phyloP scores from a whole-genome alignment of 1,284 basidiomycete species.

The Chalciporus piperatoides region DNA sequence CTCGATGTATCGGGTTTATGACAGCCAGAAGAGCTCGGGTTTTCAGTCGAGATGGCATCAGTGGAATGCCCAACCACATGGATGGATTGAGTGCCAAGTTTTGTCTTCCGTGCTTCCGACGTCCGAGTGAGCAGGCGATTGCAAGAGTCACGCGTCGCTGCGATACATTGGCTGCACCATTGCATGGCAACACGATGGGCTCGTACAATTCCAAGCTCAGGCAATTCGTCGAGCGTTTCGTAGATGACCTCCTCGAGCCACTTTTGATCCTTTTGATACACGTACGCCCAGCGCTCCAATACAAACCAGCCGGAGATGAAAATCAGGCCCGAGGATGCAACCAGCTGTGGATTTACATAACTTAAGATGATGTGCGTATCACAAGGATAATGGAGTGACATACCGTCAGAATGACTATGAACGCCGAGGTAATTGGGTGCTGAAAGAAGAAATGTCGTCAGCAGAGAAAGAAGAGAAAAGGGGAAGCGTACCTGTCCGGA shows the following conservation, averaged over 20 bases:
- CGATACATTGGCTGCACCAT: conserved; percentile 4
- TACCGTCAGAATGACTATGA: conserved; percentile 64
- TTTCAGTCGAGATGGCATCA: conserved; percentile 7
- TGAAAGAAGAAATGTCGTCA: conserved; percentile 24
- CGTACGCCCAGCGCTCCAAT: conserved; percentile 63
- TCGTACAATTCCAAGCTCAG: background rate
- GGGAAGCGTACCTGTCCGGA: conserved; percentile 32
- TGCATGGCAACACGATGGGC: background rate
- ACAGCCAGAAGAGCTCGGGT: background rate
- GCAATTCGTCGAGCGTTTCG: conserved; percentile 6
- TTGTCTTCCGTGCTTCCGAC: conserved; percentile 1
- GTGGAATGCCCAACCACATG: background rate
- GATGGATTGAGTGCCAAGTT: background rate
- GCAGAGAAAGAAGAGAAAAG: background rate
- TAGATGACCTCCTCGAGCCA: conserved; percentile 62
- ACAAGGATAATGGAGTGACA: conserved; percentile 12
- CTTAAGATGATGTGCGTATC: background rate
- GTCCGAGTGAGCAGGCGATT: conserved; percentile 15
- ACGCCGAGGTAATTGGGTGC: conserved; percentile 50
- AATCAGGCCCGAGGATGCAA: conserved; percentile 65
- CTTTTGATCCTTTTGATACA: conserved; percentile 58
- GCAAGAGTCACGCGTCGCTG: conserved; percentile 10
- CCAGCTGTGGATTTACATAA: background rate
- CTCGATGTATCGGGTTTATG: conserved; percentile 12
- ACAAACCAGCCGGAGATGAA: conserved; percentile 70